Base-by-base conservation (phyloP, 495 filamentous ascomycete genomes). In the Aspergillus olivimuriae region DNA sequence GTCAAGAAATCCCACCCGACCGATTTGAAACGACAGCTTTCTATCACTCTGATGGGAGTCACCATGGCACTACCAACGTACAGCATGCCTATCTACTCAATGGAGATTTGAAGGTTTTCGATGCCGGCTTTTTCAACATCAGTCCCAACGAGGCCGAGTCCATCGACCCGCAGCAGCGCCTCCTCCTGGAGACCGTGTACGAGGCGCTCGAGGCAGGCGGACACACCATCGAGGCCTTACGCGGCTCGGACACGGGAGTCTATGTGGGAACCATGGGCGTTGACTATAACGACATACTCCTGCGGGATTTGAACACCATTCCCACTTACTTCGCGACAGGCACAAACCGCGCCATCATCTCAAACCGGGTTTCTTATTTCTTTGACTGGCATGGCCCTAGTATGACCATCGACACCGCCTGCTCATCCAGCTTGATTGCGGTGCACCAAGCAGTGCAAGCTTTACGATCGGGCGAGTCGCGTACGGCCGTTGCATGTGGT, bases 371-470 rank as follows among this genome's bases (percentile, higher is more conserved):
- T 5, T 71, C 66, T 1, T 71, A 69, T 34, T 58, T 63, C 37
- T 68, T 70, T 24, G 61, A 73, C 31, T 47, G 72, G 10, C 47
- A 56, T n/a, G 70, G 70, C 0, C 59, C 66, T 4, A 60, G 62
- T 28, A 44, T 73, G 12, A 68, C 64, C 0, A 48, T 74, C 12
- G 70, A 77, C 44, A 71, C 70, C 0, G 78, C 71, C 1, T 81
- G 80, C 46, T 76, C 71, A 0, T 61, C 69, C 3, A 72, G 69
- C 30, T 46, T 81, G 4, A 55, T 76, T 0, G 72, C 70, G 0
- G 38, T 83, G 4, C 67, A 81, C 44, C 55, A 70, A 6, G 78
- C 73, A 0, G 66, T 62, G 20, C 67, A 71, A n/a, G n/a, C n/a
- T n/a, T n/a, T n/a, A n/a, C n/a, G n/a, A n/a, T n/a, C n/a, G n/a